phyloP scores from a whole-genome alignment of 2,329 filamentous ascomycete species.

The Ceratocystis papillata region DNA sequence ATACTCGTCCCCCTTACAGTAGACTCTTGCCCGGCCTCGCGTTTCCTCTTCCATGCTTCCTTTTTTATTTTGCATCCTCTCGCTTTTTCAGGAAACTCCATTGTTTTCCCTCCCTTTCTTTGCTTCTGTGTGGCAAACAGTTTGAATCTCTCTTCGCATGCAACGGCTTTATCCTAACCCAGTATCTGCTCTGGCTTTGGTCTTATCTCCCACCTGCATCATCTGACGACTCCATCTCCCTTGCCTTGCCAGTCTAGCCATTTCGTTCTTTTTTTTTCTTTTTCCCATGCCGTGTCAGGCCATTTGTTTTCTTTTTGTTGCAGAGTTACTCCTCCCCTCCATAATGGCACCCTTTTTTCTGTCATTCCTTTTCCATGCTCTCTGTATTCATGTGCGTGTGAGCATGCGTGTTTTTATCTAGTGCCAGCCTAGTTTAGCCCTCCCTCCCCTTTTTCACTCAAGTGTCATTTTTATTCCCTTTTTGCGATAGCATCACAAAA shows the following conservation, averaged over 20 bases:
- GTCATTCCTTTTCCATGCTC: no score
- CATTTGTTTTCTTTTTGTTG: slow-evolving; percentile 9
- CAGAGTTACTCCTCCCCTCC: not conserved
- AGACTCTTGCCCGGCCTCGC: not conserved
- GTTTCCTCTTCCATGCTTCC: not conserved
- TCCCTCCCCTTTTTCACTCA: no score
- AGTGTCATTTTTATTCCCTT: no score
- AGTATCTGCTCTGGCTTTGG: not conserved
- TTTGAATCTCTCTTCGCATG: slow-evolving; percentile 6
- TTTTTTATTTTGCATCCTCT: not conserved
- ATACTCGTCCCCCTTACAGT: not conserved
- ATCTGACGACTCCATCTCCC: not conserved
- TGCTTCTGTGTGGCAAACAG: not conserved
- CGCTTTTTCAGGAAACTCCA: not conserved
- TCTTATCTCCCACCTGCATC: not conserved
- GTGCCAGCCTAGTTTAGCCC: no score
- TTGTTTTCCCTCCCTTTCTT: not conserved
- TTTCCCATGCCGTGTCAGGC: not conserved
- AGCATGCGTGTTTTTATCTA: no score
- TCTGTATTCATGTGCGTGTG: no score
- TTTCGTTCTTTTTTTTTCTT: not conserved
- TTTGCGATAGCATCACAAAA: no score
- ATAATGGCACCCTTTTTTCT: no score
- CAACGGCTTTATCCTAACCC: not conserved
- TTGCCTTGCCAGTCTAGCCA: not conserved